Conservation (phyloP, 306 rosid species). For the Cucumis melo region DNA sequence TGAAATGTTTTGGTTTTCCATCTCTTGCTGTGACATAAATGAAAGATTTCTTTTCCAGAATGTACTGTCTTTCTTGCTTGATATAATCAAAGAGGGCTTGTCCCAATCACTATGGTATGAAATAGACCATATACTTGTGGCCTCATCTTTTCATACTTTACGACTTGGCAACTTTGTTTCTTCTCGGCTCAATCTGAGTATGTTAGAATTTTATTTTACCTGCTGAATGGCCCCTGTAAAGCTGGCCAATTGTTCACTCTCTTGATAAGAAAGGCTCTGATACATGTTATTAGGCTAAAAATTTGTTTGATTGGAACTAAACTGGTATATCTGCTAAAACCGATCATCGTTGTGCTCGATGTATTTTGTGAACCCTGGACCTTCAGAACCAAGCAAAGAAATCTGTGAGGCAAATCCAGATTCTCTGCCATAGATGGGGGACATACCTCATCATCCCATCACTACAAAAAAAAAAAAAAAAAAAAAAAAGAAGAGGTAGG, state of each 20-base stretch:
- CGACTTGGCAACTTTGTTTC: background rate
- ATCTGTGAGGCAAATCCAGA: conserved; percentile 9
- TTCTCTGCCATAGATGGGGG: conserved; percentile 17
- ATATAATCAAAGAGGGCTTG: background rate
- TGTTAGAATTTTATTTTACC: background rate
- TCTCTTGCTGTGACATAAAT: background rate
- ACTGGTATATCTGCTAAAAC: background rate
- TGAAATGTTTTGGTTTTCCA: background rate
- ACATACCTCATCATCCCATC: conserved; percentile 34
- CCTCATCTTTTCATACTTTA: background rate
- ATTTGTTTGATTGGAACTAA: background rate
- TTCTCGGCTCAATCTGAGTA: background rate
- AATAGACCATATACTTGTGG: background rate
- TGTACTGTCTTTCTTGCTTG: background rate
- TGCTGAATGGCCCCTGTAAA: background rate
- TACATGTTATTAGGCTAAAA: background rate
- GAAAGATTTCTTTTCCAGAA: background rate
- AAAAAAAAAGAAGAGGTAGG: conserved; percentile 21
- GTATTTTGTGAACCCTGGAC: background rate
- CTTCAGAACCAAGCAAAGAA: background rate
- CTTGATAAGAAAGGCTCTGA: background rate
- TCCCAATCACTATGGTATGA: background rate
- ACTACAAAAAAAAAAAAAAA: conserved; percentile 17
- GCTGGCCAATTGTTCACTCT: background rate
- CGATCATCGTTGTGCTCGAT: background rate